Evolutionary conservation across 257 asterid genomes (phyloP).

Genomic region (Mitragyna speciosa): DNA sequence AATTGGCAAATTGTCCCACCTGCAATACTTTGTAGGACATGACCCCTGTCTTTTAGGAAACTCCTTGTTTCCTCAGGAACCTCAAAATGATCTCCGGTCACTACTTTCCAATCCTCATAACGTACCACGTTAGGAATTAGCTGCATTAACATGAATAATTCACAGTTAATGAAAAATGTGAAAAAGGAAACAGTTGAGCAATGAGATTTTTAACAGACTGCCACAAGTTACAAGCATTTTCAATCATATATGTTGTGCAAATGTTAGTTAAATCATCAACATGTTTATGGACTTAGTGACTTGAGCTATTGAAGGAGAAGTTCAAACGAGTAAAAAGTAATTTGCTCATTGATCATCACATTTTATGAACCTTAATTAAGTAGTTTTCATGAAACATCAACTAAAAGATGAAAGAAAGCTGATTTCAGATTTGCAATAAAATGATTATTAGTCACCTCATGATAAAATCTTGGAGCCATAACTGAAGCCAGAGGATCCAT

Average conservation of each 20-base stretch:
- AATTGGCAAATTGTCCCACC: conserved; percentile 65
- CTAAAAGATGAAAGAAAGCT: background rate
- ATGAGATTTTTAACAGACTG: background rate
- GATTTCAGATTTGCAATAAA: background rate
- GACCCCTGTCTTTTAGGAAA: conserved; percentile 47
- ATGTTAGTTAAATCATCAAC: background rate
- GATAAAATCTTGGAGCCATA: conserved; percentile 63
- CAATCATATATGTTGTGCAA: background rate
- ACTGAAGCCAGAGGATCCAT: conserved; percentile 70
- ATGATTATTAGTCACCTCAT: conserved; percentile 40
- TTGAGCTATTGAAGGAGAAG: background rate
- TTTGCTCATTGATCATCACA: no score
- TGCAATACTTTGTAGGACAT: conserved; percentile 41
- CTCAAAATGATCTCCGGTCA: conserved; percentile 58
- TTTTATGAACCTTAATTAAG: no score
- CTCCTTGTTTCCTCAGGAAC: conserved; percentile 37
- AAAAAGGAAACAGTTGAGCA: background rate
- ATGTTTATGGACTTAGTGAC: background rate
- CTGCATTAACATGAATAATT: conserved; percentile 33
- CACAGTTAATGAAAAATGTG: background rate
- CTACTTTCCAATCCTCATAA: conserved; percentile 71
- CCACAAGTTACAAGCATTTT: background rate
- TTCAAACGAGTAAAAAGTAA: background rate
- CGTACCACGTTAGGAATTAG: conserved; percentile 50
- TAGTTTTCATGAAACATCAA: no score